Evolutionary conservation across 2,329 filamentous ascomycete species (phyloP), one percentile per base, ranked within the genome.

Genomic region (Leptographium wingfieldii): DNA sequence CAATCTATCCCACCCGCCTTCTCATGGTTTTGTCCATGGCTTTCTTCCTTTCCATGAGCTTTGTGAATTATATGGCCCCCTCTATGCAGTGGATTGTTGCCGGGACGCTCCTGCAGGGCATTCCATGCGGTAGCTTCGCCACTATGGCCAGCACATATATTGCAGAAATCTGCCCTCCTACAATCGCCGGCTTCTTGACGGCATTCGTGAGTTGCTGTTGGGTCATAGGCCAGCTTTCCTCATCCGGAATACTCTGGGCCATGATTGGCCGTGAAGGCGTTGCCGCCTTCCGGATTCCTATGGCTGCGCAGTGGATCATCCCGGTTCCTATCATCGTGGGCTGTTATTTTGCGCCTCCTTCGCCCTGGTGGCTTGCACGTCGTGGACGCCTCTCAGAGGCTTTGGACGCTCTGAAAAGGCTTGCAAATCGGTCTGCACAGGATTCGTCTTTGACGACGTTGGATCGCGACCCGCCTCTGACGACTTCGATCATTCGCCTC

Each of bases 401-500:
- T 5, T 31, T 62, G 22, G 46, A 40, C 3, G 46, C 59, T 1
- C 53, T 65, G 7, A 57, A 62, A 53, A 48, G 59, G 12, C 51
- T 65, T 9, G 40, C 60, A 5, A 27, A 19, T n/a, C 7, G 2
- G 31, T 31, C 52, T 22, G 31, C 31, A 35, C 40, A 16, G 35
- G n/a, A 2, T 4, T 5, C 7, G 12, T 19, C 33, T 35, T 14
- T 22, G 7, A n/a, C 29, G 10, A 38, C n/a, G 3, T 9, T 46
- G 31, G 11, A 16, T 25, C n/a, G 3, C 10, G 11, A 7, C 12
- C 27, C n/a, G 69, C 73, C 4, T 64, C 77, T 58, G 67, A 69
- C 2, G 65, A 71, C 65, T 84, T 60, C 75, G 70, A 9, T 67
- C 68, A 10, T 57, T 12, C 71, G 77, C 3, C 69, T 76, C 35